Percentiles rank a stretch among this genome's conserved stretches.
Evolutionary conservation across 768 basidiomycete species (phyloP).

Genomic region (Xerocomellus chrysenteron): DNA sequence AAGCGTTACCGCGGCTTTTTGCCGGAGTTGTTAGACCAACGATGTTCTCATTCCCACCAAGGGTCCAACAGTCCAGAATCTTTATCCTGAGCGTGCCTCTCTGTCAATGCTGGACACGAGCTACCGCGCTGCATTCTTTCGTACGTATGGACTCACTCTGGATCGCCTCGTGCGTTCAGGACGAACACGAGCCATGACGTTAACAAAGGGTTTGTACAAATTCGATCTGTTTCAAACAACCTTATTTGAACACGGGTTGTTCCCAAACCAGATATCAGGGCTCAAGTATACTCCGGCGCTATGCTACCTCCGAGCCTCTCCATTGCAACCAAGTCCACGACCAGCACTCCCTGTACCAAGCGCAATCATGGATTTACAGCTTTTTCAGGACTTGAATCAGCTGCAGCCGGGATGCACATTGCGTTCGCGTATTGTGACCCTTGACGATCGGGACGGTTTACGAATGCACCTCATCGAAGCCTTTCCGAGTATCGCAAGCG

Average conservation of each 20-base stretch:
- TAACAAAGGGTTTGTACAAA: not conserved
- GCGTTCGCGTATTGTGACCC: constrained; percentile 32
- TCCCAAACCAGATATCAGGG: not conserved
- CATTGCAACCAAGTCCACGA: not conserved
- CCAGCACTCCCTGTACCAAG: not conserved
- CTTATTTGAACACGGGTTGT: not conserved
- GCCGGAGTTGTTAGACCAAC: not conserved
- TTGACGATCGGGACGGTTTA: constrained; percentile 46
- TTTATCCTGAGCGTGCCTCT: not conserved
- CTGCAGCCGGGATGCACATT: constrained; percentile 37
- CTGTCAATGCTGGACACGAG: not conserved
- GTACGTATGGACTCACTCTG: constrained; percentile 19
- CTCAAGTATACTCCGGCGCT: not conserved
- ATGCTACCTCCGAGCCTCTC: not conserved
- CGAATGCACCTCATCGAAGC: constrained; percentile 52
- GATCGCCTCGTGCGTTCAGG: not conserved
- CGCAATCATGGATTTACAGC: constrained; percentile 16
- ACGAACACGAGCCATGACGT: not conserved
- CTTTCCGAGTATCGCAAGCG: constrained; percentile 23
- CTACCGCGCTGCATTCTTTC: not conserved
- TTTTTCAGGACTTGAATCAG: constrained; percentile 4
- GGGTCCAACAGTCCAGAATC: constrained; percentile 5
- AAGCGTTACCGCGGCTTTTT: not conserved
- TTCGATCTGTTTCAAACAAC: not conserved
- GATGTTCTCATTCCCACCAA: constrained; percentile 6